phyloP scores from a whole-genome alignment of 176 grass and related monocot species.

The Tillandsia fasciculata region DNA sequence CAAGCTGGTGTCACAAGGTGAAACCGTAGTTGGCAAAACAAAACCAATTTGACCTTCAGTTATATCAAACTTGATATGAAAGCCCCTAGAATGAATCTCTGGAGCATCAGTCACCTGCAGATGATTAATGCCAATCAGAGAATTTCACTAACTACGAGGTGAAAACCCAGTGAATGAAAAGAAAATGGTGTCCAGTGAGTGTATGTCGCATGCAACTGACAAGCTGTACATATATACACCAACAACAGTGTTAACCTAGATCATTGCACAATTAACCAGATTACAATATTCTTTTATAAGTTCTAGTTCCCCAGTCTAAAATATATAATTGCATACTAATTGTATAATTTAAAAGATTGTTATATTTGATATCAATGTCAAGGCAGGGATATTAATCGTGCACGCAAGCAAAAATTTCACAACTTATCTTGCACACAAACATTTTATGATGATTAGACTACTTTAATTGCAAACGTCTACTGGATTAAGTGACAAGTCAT shows the following conservation, averaged over 20 bases:
- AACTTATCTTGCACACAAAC: background rate
- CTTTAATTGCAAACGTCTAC: background rate
- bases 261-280: slow-evolving; percentile 6
- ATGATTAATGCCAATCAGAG: background rate
- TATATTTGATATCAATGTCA: too few relatives aligned
- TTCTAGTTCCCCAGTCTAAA: too few relatives aligned
- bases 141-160: background rate
- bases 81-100: slow-evolving; percentile 98
- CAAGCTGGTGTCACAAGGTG: slow-evolving; percentile 39
- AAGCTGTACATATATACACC: too few relatives aligned
- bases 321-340: too few relatives aligned
- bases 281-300: background rate
- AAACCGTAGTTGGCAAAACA: slow-evolving; percentile 75
- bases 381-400: too few relatives aligned
- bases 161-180: too few relatives aligned
- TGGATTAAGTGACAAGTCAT: slow-evolving; percentile 6
- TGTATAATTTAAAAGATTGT: too few relatives aligned
- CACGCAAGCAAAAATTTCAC: too few relatives aligned
- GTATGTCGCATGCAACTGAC: background rate
- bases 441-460: background rate
- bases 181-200: too few relatives aligned
- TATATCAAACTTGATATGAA: slow-evolving; percentile 97
- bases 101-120: slow-evolving; percentile 86
- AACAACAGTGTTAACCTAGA: too few relatives aligned
- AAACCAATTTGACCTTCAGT: slow-evolving; percentile 92